Conservation (phyloP, 2,329 filamentous ascomycete species). For the Monilinia polystroma region DNA sequence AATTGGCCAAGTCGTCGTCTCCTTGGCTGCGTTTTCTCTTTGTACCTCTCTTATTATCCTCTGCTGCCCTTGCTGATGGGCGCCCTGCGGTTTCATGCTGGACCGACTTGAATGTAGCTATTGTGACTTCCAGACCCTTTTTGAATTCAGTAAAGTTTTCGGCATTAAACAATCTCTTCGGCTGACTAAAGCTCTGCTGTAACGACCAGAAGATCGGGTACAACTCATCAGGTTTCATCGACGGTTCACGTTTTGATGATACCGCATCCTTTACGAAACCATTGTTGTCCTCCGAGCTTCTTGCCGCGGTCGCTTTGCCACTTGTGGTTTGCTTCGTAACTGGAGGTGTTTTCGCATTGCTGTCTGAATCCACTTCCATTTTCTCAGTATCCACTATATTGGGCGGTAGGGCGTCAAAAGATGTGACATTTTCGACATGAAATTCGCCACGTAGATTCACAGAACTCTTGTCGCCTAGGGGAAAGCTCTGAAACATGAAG, state of each 20-base stretch:
- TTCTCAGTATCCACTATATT: conserved; percentile 46
- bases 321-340: conserved; percentile 22
- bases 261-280: conserved; percentile 47
- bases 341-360: conserved; percentile 30
- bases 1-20: conserved; percentile 64
- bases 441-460: conserved; percentile 96
- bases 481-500: conserved; percentile 97
- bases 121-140: conserved; percentile 58
- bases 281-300: conserved; percentile 38
- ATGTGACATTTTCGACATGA: conserved; percentile 90
- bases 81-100: conserved; percentile 49
- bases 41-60: conserved; percentile 61
- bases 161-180: conserved; percentile 74
- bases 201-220: conserved; percentile 95
- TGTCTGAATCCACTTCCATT: conserved; percentile 66
- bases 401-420: conserved; percentile 62
- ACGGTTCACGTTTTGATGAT: conserved; percentile 42
- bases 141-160: conserved; percentile 67
- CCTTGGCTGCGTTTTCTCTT: conserved; percentile 69
- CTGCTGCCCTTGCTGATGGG: conserved; percentile 51
- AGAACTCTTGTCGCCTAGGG: conserved; percentile 92
- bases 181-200: conserved; percentile 88
- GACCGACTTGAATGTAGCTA: conserved; percentile 74
- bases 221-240: conserved; percentile 66
- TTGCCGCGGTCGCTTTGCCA: conserved; percentile 28